These are phyloP conservation scores for Termitomyces sp. DNA, from an alignment of 768 basidiomycete species.

Conservation along the genomic window DNA sequence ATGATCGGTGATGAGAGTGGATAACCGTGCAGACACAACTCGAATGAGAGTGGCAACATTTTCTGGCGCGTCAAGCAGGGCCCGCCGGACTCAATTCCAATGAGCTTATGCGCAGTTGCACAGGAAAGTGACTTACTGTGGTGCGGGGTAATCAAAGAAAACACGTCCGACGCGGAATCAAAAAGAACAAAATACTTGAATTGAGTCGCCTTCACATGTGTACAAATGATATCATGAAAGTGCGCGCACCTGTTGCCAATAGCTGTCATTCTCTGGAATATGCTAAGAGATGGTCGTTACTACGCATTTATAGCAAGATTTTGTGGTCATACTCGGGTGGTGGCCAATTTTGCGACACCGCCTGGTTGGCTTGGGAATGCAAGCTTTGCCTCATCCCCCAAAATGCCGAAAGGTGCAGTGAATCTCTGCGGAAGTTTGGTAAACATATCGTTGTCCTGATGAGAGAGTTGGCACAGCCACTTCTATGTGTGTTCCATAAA, in stretches of 20 bases:
- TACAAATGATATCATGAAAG: slow-evolving; percentile 19
- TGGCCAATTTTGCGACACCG: slow-evolving; percentile 74
- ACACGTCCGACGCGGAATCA: slow-evolving; percentile 88
- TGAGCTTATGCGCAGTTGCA: slow-evolving; percentile 11
- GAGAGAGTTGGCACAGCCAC: slow-evolving; percentile 10
- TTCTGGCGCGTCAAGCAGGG: slow-evolving; percentile 77
- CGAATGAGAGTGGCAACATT: slow-evolving; percentile 83
- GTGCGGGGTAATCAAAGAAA: slow-evolving; percentile 81
- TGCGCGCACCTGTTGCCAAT: slow-evolving; percentile 78
- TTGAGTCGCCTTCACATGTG: not conserved
- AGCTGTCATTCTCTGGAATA: slow-evolving; percentile 71
- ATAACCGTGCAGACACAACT: slow-evolving; percentile 64
- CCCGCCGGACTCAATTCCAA: slow-evolving; percentile 63
- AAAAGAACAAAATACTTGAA: slow-evolving; percentile 78
- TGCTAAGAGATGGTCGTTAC: slow-evolving; percentile 42
- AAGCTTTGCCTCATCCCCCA: slow-evolving; percentile 87
- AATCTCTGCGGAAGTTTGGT: slow-evolving; percentile 70
- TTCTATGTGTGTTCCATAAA: not conserved
- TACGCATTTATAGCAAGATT: not conserved
- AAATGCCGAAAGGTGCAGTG: slow-evolving; percentile 69
- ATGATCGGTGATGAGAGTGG: slow-evolving; percentile 74
- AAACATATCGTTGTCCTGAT: slow-evolving; percentile 46
- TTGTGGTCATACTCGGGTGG: slow-evolving; percentile 58
- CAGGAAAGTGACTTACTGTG: slow-evolving; percentile 57
- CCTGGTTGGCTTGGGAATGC: slow-evolving; percentile 80